These are phyloP conservation scores for Stipa capillata DNA, from an alignment of 176 grass and related monocot species.

Conservation along the genomic window DNA sequence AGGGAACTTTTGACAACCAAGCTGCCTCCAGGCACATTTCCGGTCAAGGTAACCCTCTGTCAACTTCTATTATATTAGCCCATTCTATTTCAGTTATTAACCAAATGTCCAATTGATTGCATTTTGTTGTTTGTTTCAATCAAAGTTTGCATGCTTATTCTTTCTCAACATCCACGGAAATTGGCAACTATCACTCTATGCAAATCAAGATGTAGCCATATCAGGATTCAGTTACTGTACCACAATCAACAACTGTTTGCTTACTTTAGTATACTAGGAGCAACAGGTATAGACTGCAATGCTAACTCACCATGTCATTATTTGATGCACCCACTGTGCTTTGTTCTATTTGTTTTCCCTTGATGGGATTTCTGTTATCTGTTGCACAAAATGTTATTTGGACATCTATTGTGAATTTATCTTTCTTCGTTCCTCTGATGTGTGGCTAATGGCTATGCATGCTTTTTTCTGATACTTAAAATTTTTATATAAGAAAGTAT, in stretches of 20 bases:
- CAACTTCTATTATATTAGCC: not conserved
- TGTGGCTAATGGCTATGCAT: not conserved
- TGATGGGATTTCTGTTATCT: not conserved
- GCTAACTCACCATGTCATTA: no score
- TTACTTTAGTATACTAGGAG: no score
- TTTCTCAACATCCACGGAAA: not conserved
- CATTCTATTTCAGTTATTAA: not conserved
- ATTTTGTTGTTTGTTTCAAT: not conserved
- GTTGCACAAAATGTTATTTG: not conserved
- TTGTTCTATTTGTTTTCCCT: not conserved
- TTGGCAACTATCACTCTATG: not conserved
- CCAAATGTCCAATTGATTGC: not conserved
- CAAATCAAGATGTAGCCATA: not conserved
- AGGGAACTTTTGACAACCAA: slow-evolving; percentile 94
- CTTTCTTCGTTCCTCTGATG: not conserved
- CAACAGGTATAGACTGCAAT: no score
- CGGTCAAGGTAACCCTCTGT: slow-evolving; percentile 66
- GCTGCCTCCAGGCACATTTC: slow-evolving; percentile 81
- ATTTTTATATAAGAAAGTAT: not conserved
- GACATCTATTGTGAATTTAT: not conserved
- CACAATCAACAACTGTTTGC: no score
- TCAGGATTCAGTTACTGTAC: no score
- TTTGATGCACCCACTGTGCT: not conserved
- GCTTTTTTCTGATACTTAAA: not conserved
- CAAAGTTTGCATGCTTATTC: not conserved